phyloP scores from a whole-genome alignment of 2,329 filamentous ascomycete species.

The Monosporascus sp. region DNA sequence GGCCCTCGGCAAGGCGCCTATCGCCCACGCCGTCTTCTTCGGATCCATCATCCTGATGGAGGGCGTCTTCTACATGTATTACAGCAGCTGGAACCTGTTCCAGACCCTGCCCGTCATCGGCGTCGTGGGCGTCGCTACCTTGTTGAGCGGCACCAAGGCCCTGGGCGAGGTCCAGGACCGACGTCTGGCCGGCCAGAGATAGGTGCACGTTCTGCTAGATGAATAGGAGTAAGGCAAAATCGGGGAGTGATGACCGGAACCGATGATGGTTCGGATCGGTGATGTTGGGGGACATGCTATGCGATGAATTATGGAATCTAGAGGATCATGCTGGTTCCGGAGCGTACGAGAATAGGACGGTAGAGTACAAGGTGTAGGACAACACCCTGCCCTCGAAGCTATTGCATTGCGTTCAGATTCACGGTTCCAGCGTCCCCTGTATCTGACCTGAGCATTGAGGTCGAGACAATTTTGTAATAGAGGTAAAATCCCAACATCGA shows the following conservation, averaged over 20 bases:
- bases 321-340: too few relatives aligned
- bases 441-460: too few relatives aligned
- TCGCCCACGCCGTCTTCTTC: conserved; percentile 81
- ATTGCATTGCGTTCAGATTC: too few relatives aligned
- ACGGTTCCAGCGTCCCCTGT: too few relatives aligned
- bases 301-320: too few relatives aligned
- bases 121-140: conserved; percentile 63
- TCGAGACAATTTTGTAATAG: too few relatives aligned
- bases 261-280: background rate
- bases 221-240: too few relatives aligned
- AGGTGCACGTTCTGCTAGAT: background rate
- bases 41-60: conserved; percentile 85
- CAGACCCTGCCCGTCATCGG: conserved; percentile 72
- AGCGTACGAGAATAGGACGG: too few relatives aligned
- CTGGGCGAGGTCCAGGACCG: conserved; percentile 89
- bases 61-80: conserved; percentile 91
- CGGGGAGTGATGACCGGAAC: background rate
- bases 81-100: conserved; percentile 87
- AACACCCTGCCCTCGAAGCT: too few relatives aligned
- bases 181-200: conserved; percentile 64
- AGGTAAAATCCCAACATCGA: too few relatives aligned
- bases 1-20: conserved; percentile 68
- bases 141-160: conserved; percentile 84
- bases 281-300: background rate
- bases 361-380: too few relatives aligned